phyloP scores from a whole-genome alignment of 768 basidiomycete species.

The Russula olivacea region DNA sequence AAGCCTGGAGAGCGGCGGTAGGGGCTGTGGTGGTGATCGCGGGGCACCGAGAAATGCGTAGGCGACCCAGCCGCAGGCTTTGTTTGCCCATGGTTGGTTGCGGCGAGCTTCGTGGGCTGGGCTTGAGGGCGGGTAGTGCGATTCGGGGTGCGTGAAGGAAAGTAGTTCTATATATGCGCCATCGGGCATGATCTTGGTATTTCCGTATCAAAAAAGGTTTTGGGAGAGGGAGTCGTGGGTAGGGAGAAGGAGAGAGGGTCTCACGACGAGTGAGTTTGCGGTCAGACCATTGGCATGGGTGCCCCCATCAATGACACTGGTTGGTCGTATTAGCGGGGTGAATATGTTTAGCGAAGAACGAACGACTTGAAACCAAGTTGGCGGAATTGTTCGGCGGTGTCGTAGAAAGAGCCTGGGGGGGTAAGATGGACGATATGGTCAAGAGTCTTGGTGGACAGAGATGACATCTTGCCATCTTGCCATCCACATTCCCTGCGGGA shows the following conservation, averaged over 20 bases:
- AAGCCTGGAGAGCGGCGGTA: slow-evolving; percentile 40
- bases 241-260: slow-evolving; percentile 24
- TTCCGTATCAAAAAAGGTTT: neutral
- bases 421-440: slow-evolving; percentile 74
- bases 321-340: neutral
- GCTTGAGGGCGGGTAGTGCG: slow-evolving; percentile 48
- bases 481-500: neutral
- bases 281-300: slow-evolving; percentile 59
- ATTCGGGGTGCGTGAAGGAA: slow-evolving; percentile 51
- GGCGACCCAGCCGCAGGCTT: slow-evolving; percentile 60
- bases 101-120: slow-evolving; percentile 42
- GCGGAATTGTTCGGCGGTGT: slow-evolving; percentile 47
- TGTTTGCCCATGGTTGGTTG: slow-evolving; percentile 47
- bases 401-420: slow-evolving; percentile 50
- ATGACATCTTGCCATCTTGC: neutral
- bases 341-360: neutral
- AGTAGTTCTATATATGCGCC: slow-evolving; percentile 65
- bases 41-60: slow-evolving; percentile 54
- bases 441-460: slow-evolving; percentile 39
- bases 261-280: slow-evolving; percentile 58
- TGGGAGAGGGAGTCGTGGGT: neutral
- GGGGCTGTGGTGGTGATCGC: slow-evolving; percentile 24
- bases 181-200: slow-evolving; percentile 46
- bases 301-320: slow-evolving; percentile 57
- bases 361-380: slow-evolving; percentile 60